These are phyloP conservation scores for Linaria vulgaris DNA, from an alignment of 257 asterid species.

Conservation along the genomic window DNA sequence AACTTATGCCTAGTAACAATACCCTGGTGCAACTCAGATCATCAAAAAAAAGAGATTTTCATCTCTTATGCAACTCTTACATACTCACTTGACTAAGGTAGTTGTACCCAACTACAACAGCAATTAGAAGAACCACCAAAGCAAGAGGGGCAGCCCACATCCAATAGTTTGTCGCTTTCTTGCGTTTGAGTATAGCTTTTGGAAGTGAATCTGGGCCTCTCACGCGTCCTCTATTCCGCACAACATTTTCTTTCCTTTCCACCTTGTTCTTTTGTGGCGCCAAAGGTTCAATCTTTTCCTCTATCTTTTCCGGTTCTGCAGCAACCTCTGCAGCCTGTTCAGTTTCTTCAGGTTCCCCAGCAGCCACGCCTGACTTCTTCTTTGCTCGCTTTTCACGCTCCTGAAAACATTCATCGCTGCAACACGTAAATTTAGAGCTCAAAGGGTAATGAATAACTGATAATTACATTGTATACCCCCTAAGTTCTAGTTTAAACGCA, in stretches of 20 bases:
- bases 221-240: conserved; percentile 49
- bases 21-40: conserved; percentile 18
- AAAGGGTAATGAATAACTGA: not conserved
- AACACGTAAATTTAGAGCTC: not conserved
- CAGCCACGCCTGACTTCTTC: conserved; percentile 57
- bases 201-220: conserved; percentile 67
- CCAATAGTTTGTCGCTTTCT: conserved; percentile 76
- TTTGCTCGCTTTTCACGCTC: conserved; percentile 85
- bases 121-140: conserved; percentile 28
- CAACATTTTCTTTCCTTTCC: conserved; percentile 43
- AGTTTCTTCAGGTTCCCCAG: conserved; percentile 48
- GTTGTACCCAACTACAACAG: conserved; percentile 45
- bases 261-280: conserved; percentile 40
- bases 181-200: conserved; percentile 70
- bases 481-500: no score
- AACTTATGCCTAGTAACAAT: conserved; percentile 24
- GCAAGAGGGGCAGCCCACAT: conserved; percentile 70
- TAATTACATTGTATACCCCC: no score
- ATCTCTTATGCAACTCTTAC: not conserved
- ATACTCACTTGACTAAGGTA: conserved; percentile 37
- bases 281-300: conserved; percentile 46
- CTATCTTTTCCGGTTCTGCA: conserved; percentile 50
- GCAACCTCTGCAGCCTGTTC: conserved; percentile 51
- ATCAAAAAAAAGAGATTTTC: conserved; percentile 22
- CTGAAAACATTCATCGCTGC: conserved; percentile 34